These are phyloP conservation scores for Cnidoscolus chayamansa DNA, from an alignment of 441 rosid species.

Conservation along the genomic window DNA sequence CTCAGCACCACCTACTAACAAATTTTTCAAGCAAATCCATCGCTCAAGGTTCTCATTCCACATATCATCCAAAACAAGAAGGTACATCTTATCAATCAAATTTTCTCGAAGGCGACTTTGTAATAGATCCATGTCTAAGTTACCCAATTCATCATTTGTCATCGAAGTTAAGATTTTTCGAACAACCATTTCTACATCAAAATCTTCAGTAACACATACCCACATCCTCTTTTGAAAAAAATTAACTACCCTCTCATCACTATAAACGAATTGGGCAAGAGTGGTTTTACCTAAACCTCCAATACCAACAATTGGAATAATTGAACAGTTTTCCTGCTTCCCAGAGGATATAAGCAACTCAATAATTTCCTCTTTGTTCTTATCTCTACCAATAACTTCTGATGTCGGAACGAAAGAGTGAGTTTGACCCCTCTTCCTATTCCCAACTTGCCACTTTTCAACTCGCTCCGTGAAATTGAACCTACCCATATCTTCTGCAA, in stretches of 20 bases:
- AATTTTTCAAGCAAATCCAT: conserved; percentile 20
- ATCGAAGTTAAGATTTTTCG: conserved; percentile 14
- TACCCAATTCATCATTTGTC: not conserved
- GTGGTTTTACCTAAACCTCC: conserved; percentile 43
- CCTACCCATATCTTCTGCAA: conserved; percentile 12
- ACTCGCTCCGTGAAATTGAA: conserved; percentile 11
- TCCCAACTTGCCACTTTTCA: not conserved
- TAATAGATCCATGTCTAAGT: conserved; percentile 24
- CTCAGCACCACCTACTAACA: conserved; percentile 21
- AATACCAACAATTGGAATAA: conserved; percentile 34
- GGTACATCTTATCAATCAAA: conserved; percentile 19
- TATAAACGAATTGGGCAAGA: conserved; percentile 34
- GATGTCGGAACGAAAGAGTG: conserved; percentile 24
- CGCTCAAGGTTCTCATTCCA: conserved; percentile 33
- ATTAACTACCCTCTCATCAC: conserved; percentile 20
- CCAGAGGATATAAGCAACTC: conserved; percentile 18
- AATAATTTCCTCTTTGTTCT: conserved; percentile 25
- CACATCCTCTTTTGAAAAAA: conserved; percentile 30
- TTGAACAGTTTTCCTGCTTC: conserved; percentile 16
- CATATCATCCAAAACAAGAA: conserved; percentile 41
- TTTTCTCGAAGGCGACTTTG: conserved; percentile 19
- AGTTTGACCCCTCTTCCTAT: conserved; percentile 24
- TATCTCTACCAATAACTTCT: conserved; percentile 35
- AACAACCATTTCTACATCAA: conserved; percentile 22
- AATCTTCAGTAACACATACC: conserved; percentile 33